Evolutionary conservation across 441 rosid species (phyloP).

Genomic region (Corymbia calophylla): DNA sequence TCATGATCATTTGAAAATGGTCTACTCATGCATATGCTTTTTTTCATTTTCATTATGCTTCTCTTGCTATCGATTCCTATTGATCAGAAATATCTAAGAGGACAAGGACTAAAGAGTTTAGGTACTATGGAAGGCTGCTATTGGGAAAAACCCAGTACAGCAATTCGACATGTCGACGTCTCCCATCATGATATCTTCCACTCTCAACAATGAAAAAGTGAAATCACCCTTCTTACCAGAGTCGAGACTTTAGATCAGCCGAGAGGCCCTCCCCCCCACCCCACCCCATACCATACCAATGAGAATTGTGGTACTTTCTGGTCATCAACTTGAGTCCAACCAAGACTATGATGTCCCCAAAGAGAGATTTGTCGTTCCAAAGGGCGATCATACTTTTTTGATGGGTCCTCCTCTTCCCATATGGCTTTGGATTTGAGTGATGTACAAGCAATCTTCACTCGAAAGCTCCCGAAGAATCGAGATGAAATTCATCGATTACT

Average conservation of each 20-base stretch:
- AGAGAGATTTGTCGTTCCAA: not conserved
- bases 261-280: not conserved
- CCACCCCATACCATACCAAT: not conserved
- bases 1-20: not conserved
- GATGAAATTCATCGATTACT: not conserved
- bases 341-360: not conserved
- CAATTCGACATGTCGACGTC: not conserved
- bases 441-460: not conserved
- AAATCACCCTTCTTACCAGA: not conserved
- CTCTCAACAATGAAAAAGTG: not conserved
- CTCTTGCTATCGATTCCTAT: not conserved
- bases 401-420: not conserved
- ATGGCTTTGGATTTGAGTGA: not conserved
- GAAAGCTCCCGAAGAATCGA: not conserved
- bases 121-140: not conserved
- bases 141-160: not conserved
- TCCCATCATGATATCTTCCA: not conserved
- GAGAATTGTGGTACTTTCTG: not conserved
- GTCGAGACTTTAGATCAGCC: not conserved
- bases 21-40: not conserved
- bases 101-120: not conserved
- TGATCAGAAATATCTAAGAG: not conserved
- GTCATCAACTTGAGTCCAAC: not conserved
- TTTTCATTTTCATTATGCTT: not conserved
- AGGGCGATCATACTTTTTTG: not conserved